Evolutionary conservation across 495 filamentous ascomycete species (phyloP).

Genomic region (Clavariopsis aquatica): DNA sequence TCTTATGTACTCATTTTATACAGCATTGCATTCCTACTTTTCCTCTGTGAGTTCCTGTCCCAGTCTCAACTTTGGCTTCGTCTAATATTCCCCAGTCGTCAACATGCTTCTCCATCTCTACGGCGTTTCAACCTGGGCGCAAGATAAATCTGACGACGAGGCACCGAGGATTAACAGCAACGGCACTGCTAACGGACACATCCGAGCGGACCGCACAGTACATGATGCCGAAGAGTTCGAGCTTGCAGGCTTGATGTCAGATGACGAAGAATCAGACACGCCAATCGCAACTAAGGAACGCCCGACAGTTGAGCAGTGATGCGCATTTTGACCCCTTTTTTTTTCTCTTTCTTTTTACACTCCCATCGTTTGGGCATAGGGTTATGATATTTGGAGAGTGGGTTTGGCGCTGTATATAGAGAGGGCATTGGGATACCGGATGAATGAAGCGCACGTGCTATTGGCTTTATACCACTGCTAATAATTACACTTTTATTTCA

Average conservation of each 20-base stretch:
- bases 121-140: conserved; percentile 58
- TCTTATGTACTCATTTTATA: conserved; percentile 89
- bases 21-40: conserved; percentile 85
- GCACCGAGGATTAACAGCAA: conserved; percentile 32
- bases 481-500: too few relatives aligned
- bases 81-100: conserved; percentile 53
- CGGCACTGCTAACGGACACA: conserved; percentile 57
- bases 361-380: too few relatives aligned
- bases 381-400: too few relatives aligned
- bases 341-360: too few relatives aligned
- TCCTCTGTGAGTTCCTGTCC: conserved; percentile 64
- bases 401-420: too few relatives aligned
- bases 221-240: conserved; percentile 90
- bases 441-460: too few relatives aligned
- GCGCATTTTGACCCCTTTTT: not conserved
- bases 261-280: conserved; percentile 59
- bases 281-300: conserved; percentile 21
- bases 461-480: too few relatives aligned
- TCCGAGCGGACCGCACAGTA: conserved; percentile 49
- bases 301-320: conserved; percentile 10
- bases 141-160: conserved; percentile 31
- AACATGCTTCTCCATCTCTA: conserved; percentile 83
- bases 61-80: not conserved
- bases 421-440: too few relatives aligned
- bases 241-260: conserved; percentile 84